Evolutionary conservation across 495 filamentous ascomycete species (phyloP).

Genomic region (Hypoxylon cercidicola): DNA sequence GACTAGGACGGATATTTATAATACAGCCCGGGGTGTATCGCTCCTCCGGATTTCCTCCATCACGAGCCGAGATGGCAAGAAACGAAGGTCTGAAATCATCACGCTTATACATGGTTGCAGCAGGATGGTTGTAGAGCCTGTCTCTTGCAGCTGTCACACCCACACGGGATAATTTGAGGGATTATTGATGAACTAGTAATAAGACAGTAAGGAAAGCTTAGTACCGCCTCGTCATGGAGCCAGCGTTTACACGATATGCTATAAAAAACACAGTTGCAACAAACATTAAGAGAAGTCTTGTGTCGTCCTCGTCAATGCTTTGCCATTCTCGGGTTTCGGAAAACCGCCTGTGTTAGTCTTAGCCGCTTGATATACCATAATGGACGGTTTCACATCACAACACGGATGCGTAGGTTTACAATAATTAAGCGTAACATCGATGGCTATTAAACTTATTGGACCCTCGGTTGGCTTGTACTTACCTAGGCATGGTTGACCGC

Average conservation of each 20-base stretch:
- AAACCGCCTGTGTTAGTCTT: background rate
- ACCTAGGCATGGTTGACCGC: too few relatives aligned
- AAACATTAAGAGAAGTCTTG: conserved; percentile 1
- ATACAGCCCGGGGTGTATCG: background rate
- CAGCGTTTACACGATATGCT: conserved; percentile 20
- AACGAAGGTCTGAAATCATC: conserved; percentile 12
- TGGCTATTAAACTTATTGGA: background rate
- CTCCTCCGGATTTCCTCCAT: background rate
- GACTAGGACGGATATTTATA: background rate
- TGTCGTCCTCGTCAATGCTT: background rate
- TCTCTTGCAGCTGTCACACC: conserved; percentile 32
- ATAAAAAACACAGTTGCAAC: conserved; percentile 19
- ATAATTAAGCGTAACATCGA: background rate
- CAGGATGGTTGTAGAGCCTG: conserved; percentile 22
- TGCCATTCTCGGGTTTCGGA: conserved; percentile 14
- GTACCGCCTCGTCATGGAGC: conserved; percentile 16
- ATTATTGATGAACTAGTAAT: conserved; percentile 46
- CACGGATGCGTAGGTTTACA: background rate
- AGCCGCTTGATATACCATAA: background rate
- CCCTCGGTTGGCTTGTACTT: background rate
- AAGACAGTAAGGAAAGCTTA: conserved; percentile 13
- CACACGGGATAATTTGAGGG: conserved; percentile 31
- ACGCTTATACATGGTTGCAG: conserved; percentile 27
- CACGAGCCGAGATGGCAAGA: background rate
- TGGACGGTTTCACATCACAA: conserved; percentile 4